These are phyloP conservation scores for Venturiaceae sp. DNA, from an alignment of 2,329 filamentous ascomycete species.

Conservation along the genomic window DNA sequence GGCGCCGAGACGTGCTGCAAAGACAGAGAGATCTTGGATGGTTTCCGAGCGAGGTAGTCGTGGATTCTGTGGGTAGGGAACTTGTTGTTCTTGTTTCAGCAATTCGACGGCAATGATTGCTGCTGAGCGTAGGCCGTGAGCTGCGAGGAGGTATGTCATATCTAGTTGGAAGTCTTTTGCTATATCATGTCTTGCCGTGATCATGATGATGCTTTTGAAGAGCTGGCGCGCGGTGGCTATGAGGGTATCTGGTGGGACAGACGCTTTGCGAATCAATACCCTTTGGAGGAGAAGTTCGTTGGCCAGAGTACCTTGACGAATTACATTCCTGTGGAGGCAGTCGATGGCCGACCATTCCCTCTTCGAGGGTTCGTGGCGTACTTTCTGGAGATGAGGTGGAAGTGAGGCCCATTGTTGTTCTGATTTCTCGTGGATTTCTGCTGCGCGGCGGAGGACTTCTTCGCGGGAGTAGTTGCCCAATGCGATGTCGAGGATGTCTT, in stretches of 20 bases:
- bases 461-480: conserved; percentile 28
- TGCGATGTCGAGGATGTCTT: conserved; percentile 51
- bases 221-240: conserved; percentile 27
- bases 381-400: conserved; percentile 19
- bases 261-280: conserved; percentile 38
- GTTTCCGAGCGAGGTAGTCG: conserved; percentile 32
- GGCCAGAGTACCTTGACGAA: conserved; percentile 42
- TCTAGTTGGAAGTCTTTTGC: conserved; percentile 34
- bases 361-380: conserved; percentile 8
- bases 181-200: conserved; percentile 28
- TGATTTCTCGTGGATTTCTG: conserved; percentile 19
- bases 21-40: conserved; percentile 34
- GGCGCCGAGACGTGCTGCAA: conserved; percentile 29
- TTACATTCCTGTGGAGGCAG: conserved; percentile 31
- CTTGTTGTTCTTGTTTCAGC: conserved; percentile 29
- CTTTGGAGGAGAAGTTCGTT: conserved; percentile 52
- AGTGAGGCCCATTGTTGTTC: conserved; percentile 16
- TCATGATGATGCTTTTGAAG: conserved; percentile 25
- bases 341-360: conserved; percentile 25
- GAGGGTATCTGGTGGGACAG: conserved; percentile 21
- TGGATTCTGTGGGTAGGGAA: conserved; percentile 12
- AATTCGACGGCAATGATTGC: conserved; percentile 33
- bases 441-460: conserved; percentile 26
- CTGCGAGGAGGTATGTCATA: conserved; percentile 25
- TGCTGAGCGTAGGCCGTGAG: conserved; percentile 30